Evolutionary conservation across 176 grass and related monocot species (phyloP).

Genomic region (Raddia guianensis): DNA sequence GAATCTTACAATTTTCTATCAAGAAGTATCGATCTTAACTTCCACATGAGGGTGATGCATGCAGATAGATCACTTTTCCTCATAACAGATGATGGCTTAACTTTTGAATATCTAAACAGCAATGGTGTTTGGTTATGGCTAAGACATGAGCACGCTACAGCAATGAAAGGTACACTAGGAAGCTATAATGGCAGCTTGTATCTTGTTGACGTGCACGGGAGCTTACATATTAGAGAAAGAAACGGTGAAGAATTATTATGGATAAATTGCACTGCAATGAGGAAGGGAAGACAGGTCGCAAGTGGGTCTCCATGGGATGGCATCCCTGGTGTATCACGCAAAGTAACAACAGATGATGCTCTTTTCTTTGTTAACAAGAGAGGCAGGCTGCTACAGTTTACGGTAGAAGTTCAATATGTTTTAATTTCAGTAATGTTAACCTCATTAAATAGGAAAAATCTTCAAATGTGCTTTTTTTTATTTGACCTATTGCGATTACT

Average conservation of each 20-base stretch:
- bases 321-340: constrained; percentile 52
- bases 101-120: constrained; percentile 81
- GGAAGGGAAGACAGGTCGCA: constrained; percentile 68
- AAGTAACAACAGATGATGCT: constrained; percentile 64
- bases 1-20: constrained; percentile 80
- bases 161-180: constrained; percentile 72
- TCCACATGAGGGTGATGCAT: constrained; percentile 79
- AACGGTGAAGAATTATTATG: constrained; percentile 71
- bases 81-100: constrained; percentile 70
- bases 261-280: constrained; percentile 96
- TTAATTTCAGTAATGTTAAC: constrained; percentile 25
- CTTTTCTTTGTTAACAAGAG: constrained; percentile 94
- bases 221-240: constrained; percentile 92
- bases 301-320: constrained; percentile 94
- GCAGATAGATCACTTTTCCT: constrained; percentile 82
- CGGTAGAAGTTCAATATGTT: constrained; percentile 51
- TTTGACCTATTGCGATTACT: not conserved
- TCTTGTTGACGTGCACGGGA: constrained; percentile 72
- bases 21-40: constrained; percentile 73
- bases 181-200: constrained; percentile 96
- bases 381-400: constrained; percentile 84
- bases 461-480: not conserved
- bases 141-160: constrained; percentile 74
- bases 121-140: constrained; percentile 92
- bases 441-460: constrained; percentile 17